A percentile compares a stretch with the other conserved stretches of the same genome.
Conservation (phyloP, 2,329 filamentous ascomycete species). For the Sporothrix pallida region DNA sequence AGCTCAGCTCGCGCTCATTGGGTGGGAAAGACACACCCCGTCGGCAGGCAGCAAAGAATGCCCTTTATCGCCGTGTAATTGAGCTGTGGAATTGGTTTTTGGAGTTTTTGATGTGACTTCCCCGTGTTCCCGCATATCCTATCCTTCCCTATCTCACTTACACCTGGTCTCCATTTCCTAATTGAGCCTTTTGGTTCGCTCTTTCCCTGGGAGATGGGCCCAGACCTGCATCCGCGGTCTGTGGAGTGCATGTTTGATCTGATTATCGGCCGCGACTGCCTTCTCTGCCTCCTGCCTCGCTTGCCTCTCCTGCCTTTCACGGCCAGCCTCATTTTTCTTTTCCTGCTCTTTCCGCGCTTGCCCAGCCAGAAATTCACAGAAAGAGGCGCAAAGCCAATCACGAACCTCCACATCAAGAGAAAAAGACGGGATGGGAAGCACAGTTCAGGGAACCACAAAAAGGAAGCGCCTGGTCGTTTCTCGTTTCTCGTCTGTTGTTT, state of each 20-base stretch:
- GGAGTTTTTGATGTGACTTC: background rate
- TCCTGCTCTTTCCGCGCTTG: slow-evolving; percentile 25
- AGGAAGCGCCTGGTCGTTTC: background rate
- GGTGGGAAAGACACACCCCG: background rate
- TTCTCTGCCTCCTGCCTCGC: background rate
- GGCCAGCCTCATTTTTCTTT: slow-evolving; percentile 2
- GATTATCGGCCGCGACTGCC: slow-evolving; percentile 10
- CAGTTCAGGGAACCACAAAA: background rate
- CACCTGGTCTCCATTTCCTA: slow-evolving; percentile 20
- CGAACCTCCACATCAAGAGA: slow-evolving; percentile 8
- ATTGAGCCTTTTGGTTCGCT: background rate
- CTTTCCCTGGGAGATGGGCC: background rate
- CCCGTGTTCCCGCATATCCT: slow-evolving; percentile 5
- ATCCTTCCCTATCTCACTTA: slow-evolving; percentile 15
- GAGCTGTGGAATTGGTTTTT: background rate
- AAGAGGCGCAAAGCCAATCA: background rate
- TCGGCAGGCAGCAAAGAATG: background rate
- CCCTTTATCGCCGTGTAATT: background rate
- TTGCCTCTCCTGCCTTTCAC: no score
- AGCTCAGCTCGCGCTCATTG: slow-evolving; percentile 10
- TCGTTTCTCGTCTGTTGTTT: background rate
- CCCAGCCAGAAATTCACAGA: background rate
- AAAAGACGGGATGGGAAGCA: slow-evolving; percentile 20
- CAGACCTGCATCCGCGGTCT: background rate
- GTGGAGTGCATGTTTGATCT: slow-evolving; percentile 22